These are phyloP conservation scores for Salix purpurea DNA, from an alignment of 345 rosid genomes.

Conservation along the genomic window DNA sequence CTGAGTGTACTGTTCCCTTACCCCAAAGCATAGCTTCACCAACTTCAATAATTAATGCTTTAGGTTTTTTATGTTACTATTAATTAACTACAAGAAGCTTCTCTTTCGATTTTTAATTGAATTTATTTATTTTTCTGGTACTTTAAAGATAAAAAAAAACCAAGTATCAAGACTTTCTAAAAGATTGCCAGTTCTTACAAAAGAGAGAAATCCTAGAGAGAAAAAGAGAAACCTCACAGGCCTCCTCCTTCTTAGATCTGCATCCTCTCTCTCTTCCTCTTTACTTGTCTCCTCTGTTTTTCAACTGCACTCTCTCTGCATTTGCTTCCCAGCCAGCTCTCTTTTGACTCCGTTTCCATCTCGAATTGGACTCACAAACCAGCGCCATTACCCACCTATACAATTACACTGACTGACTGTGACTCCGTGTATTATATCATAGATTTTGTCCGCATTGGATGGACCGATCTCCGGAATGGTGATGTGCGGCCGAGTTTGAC, in stretches of 20 bases:
- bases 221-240: neutral
- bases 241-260: conserved; percentile 44
- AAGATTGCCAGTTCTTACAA: conserved; percentile 3
- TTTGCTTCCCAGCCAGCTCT: conserved; percentile 11
- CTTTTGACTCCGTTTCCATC: conserved; percentile 11
- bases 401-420: neutral
- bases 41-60: neutral
- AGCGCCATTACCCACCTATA: neutral
- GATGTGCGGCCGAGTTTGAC: conserved; percentile 11
- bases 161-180: conserved; percentile 20
- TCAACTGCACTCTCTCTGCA: neutral
- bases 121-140: neutral
- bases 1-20: conserved; percentile 19
- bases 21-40: conserved; percentile 8
- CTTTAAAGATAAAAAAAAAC: neutral
- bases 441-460: conserved; percentile 26
- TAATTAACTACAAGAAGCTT: conserved; percentile 22
- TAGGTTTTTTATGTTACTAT: neutral
- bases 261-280: conserved; percentile 14
- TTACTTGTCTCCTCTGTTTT: neutral
- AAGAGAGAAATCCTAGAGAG: neutral
- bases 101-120: conserved; percentile 2
- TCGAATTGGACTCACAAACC: neutral
- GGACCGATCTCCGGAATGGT: conserved; percentile 26
- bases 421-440: neutral